Conservation (phyloP, 225 moss, liverwort and hornwort genomes). For the Physcomitrium patens region DNA sequence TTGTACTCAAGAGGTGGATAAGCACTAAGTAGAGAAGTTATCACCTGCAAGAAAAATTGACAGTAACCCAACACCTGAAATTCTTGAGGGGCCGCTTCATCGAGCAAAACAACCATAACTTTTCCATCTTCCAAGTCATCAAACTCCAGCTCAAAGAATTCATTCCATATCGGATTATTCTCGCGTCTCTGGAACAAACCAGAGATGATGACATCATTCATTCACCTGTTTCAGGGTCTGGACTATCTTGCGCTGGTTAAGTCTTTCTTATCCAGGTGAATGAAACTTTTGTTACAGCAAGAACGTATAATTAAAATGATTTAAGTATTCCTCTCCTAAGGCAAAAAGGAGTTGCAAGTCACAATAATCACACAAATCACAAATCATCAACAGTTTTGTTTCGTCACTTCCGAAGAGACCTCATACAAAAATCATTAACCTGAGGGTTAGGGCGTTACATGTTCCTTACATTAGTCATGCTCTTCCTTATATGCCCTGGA, state of each 20-base stretch:
- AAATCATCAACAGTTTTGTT: not conserved
- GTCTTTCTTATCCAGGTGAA: not conserved
- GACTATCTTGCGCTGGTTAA: no score
- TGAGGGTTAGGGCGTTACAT: conserved; percentile 75
- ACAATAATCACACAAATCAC: not conserved
- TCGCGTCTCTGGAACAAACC: conserved; percentile 49
- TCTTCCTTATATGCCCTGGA: conserved; percentile 93
- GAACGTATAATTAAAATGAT: conserved; percentile 8
- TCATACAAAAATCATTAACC: conserved; percentile 27
- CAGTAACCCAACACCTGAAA: conserved; percentile 79
- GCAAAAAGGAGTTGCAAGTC: not conserved
- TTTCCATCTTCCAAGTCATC: conserved; percentile 76
- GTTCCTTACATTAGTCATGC: conserved; percentile 99
- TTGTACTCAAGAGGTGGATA: conserved; percentile 5
- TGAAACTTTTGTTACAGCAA: not conserved
- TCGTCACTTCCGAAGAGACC: not conserved
- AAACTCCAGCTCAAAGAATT: conserved; percentile 89
- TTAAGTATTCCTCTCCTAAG: conserved; percentile 6
- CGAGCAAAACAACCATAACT: conserved; percentile 66
- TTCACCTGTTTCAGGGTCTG: not conserved
- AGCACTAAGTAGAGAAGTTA: not conserved
- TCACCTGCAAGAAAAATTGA: conserved; percentile 75
- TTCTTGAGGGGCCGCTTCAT: conserved; percentile 74
- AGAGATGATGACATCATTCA: conserved; percentile 20
- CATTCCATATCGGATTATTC: conserved; percentile 86